Base-by-base conservation (phyloP, 257 asterid genomes). In the Plantago elongata region DNA sequence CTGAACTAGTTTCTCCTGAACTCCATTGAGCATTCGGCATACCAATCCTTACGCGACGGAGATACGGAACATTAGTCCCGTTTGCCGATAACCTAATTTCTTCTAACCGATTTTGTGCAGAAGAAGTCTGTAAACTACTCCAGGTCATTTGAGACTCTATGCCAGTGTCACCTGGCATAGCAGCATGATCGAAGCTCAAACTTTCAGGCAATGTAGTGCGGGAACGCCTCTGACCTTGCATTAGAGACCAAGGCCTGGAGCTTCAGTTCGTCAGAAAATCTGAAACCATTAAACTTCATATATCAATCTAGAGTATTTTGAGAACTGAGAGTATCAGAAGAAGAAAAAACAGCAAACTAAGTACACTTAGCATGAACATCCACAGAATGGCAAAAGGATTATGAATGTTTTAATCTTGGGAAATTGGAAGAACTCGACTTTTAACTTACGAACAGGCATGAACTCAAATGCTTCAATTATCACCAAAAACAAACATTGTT, bases 221-320 rank as follows among this genome's bases (percentile, higher is more conserved):
- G 29, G 85, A 75, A 81, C 88, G 77, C 63, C 83, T 76, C 63
- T 77, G 94, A 76, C 91, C 96, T 81, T 91, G 94, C 98, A 91
- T 91, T 74, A 65, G 77, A 82, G 78, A 22, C 40, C 69, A 27
- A 51, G 69, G 61, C 62, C 64, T 60, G 6, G 54, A 47, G 30
- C 65, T 56, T 61, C 29, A 15, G 42, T 51, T 76, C 79, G 62
- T 68, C 78, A 69, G 76, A 54, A 63, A 65, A 68, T 66, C 96
- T 87, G 95, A 66, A 76, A 77, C 48, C 62, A 75, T 50, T 46
- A 71, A 73, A 42, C 37, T 44, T 48, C 12, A 34, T 54, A 68
- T 11, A 60, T 56, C 54, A 69, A 49, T 54, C 34, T 22, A 46
- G 18, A 37, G 15, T 64, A 29, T 2, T 38, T 43, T 55, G 9